Evolutionary conservation across 2,329 filamentous ascomycete species (phyloP).

Genomic region (Venturia pyrina): DNA sequence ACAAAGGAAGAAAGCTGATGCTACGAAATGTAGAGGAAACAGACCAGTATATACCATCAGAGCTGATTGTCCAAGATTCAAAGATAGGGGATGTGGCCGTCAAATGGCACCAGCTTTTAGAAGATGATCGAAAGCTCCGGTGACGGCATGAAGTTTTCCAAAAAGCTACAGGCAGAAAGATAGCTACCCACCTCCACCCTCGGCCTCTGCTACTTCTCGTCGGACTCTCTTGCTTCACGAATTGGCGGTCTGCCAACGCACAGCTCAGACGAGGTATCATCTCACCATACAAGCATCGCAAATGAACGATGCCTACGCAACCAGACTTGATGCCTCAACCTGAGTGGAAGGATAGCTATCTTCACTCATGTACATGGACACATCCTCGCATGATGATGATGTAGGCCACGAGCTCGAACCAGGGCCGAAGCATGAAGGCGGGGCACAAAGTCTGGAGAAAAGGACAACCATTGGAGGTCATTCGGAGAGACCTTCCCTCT

Average conservation of each 20-base stretch:
- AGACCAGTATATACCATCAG: background rate
- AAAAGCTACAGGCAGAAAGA: background rate
- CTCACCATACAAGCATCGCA: background rate
- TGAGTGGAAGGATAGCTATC: conserved; percentile 1
- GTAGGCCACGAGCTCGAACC: background rate
- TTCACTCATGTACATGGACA: background rate
- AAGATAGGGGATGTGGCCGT: background rate
- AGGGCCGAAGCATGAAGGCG: background rate
- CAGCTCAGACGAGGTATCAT: background rate
- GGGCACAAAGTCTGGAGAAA: background rate
- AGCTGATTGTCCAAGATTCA: background rate
- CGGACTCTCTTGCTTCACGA: background rate
- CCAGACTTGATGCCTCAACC: background rate
- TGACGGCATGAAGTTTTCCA: background rate
- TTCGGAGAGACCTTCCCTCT: background rate
- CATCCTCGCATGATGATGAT: conserved; percentile 4
- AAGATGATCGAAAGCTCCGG: background rate
- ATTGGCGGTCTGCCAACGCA: background rate
- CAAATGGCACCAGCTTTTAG: background rate
- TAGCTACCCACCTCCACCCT: conserved; percentile 1
- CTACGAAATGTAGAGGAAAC: background rate
- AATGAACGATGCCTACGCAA: background rate
- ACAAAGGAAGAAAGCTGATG: background rate
- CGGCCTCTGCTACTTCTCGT: background rate
- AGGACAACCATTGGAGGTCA: background rate